A percentile compares a stretch with the other conserved stretches of the same genome.
These are phyloP conservation scores for Cyclanthera cordifolia DNA, from an alignment of 306 rosid species.

Conservation along the genomic window DNA sequence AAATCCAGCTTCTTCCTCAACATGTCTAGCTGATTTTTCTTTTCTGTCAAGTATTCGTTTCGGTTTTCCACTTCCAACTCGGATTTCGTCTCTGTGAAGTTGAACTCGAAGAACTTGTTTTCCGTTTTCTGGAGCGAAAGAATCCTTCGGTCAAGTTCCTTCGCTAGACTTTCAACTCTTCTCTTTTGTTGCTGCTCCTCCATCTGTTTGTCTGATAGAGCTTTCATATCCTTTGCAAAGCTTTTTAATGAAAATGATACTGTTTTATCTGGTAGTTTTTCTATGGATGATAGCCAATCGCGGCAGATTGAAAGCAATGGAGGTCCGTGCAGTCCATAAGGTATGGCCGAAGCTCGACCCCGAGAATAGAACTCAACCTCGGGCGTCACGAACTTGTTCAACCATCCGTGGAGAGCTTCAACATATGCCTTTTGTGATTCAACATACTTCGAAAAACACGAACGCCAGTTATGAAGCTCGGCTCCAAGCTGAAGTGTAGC, in stretches of 20 bases:
- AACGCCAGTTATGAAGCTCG: conserved; percentile 73
- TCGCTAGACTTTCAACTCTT: conserved; percentile 57
- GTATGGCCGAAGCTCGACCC: conserved; percentile 30
- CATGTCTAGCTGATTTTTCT: conserved; percentile 54
- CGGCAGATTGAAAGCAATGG: conserved; percentile 64
- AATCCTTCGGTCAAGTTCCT: conserved; percentile 46
- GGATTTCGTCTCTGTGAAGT: conserved; percentile 27
- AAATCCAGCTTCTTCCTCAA: conserved; percentile 43
- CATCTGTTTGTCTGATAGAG: conserved; percentile 58
- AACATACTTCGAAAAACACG: conserved; percentile 49
- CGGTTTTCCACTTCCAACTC: conserved; percentile 27
- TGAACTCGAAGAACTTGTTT: conserved; percentile 46
- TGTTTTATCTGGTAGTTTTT: conserved; percentile 50
- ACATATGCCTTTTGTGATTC: conserved; percentile 69
- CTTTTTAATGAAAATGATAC: conserved; percentile 54
- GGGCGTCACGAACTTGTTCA: conserved; percentile 61
- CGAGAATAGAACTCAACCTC: conserved; percentile 67
- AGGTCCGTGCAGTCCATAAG: conserved; percentile 53
- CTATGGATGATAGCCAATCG: conserved; percentile 59
- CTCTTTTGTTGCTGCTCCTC: conserved; percentile 79
- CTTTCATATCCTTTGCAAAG: conserved; percentile 49
- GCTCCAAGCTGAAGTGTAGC: conserved; percentile 72
- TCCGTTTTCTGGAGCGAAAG: conserved; percentile 39
- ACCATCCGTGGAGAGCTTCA: conserved; percentile 81
- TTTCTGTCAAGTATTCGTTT: conserved; percentile 42